Conservation (phyloP, 371 early-diverging fungal species). For the Mucor ambiguus region DNA sequence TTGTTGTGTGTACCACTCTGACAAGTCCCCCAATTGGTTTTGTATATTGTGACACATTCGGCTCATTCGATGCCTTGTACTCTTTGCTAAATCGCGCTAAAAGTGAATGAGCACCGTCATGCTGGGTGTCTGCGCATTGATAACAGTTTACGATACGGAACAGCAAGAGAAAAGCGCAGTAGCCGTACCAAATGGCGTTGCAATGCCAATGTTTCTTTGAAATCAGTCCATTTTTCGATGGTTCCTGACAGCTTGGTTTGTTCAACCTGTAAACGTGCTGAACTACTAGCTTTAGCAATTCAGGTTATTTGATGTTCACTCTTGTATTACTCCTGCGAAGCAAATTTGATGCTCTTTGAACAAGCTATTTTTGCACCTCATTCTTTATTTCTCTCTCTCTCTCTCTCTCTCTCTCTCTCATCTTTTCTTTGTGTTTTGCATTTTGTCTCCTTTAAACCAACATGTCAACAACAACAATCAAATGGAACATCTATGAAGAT, state of each 20-base stretch:
- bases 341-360: not conserved
- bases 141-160: not conserved
- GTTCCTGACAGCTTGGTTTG: constrained; percentile 2
- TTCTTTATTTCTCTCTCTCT: not conserved
- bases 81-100: not conserved
- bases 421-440: not conserved
- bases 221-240: not conserved
- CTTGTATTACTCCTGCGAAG: not conserved
- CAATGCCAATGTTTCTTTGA: not conserved
- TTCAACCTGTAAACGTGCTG: not conserved
- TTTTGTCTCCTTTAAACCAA: not conserved
- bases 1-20: not conserved
- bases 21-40: not conserved
- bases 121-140: not conserved
- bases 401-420: not conserved
- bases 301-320: not conserved
- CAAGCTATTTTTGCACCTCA: not conserved
- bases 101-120: not conserved
- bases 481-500: not conserved
- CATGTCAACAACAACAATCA: not conserved
- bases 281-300: constrained; percentile 1
- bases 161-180: not conserved
- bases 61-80: not conserved
- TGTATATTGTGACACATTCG: not conserved
- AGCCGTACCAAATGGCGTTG: not conserved